Evolutionary conservation across 495 filamentous ascomycete species (phyloP).

Genomic region (Lentithecium fluviatile): DNA sequence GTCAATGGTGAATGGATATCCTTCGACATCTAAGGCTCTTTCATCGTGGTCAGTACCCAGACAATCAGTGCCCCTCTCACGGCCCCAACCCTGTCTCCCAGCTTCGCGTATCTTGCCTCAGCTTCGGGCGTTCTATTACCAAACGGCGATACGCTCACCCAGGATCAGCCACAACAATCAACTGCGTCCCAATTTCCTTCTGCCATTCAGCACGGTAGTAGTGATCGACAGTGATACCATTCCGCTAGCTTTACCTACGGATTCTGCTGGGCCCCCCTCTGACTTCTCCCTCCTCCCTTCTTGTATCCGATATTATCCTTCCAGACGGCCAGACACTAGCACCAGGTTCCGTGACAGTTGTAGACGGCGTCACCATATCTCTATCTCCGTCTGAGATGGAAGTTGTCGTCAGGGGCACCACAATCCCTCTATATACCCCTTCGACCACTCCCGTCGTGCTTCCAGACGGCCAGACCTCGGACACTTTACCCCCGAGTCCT

Average conservation of each 20-base stretch:
- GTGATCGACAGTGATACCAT: not conserved
- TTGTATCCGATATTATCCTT: not conserved
- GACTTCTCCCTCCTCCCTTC: not conserved
- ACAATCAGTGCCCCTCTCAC: not conserved
- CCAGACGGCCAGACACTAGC: not conserved
- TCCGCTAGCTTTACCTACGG: not conserved
- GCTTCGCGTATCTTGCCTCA: no score
- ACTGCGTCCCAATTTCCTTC: no score
- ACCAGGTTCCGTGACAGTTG: not conserved
- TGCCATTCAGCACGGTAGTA: not conserved
- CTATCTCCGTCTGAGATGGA: not conserved
- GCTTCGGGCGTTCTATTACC: no score
- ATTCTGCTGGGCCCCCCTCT: not conserved
- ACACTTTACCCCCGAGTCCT: no score
- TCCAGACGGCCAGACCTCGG: no score
- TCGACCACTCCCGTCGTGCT: no score
- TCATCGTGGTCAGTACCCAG: not conserved
- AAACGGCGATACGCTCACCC: no score
- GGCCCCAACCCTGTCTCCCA: no score
- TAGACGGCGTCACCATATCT: not conserved
- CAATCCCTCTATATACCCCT: no score
- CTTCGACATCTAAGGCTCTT: not conserved
- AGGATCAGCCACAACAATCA: no score
- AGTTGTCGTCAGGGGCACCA: no score
- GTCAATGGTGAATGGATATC: not conserved